Conservation (phyloP, 2,329 filamentous ascomycete species). For the Juglanconis sp. region DNA sequence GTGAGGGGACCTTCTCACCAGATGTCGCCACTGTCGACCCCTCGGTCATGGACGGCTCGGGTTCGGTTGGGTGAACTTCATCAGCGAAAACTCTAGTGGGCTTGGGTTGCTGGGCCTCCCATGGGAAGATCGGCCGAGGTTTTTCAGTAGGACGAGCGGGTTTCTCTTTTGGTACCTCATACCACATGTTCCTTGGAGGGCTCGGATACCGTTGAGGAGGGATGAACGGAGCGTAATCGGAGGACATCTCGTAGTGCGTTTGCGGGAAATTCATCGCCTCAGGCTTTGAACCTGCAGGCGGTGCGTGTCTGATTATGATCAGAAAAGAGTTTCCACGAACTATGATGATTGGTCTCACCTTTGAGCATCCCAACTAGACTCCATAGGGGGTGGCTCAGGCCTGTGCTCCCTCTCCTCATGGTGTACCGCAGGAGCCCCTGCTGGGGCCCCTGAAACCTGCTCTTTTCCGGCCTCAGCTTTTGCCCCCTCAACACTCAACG, state of each 20-base stretch:
- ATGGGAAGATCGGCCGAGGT: constrained; percentile 78
- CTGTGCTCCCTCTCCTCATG: constrained; percentile 31
- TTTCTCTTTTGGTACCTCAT: constrained; percentile 68
- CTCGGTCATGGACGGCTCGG: constrained; percentile 26
- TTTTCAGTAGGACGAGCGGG: constrained; percentile 52
- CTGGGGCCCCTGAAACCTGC: constrained; percentile 30
- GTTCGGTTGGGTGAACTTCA: constrained; percentile 33
- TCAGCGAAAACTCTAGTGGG: constrained; percentile 64
- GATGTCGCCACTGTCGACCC: constrained; percentile 25
- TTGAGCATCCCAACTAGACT: constrained; percentile 51
- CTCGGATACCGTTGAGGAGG: constrained; percentile 76
- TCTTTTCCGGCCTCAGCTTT: constrained; percentile 48
- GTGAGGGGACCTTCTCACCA: constrained; percentile 24
- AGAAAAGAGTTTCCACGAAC: constrained; percentile 12
- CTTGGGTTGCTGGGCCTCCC: constrained; percentile 69
- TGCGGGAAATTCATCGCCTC: constrained; percentile 83
- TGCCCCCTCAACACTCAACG: constrained; percentile 40
- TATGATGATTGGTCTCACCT: constrained; percentile 34
- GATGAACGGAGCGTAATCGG: constrained; percentile 70
- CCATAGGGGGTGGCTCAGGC: constrained; percentile 31
- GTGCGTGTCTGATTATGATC: constrained; percentile 53
- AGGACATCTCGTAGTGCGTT: constrained; percentile 79
- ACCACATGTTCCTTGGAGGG: constrained; percentile 85
- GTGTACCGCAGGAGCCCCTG: constrained; percentile 34
- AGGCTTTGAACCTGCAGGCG: constrained; percentile 66